phyloP scores from a whole-genome alignment of 305 asterid genomes.

The Salvia sclarea region DNA sequence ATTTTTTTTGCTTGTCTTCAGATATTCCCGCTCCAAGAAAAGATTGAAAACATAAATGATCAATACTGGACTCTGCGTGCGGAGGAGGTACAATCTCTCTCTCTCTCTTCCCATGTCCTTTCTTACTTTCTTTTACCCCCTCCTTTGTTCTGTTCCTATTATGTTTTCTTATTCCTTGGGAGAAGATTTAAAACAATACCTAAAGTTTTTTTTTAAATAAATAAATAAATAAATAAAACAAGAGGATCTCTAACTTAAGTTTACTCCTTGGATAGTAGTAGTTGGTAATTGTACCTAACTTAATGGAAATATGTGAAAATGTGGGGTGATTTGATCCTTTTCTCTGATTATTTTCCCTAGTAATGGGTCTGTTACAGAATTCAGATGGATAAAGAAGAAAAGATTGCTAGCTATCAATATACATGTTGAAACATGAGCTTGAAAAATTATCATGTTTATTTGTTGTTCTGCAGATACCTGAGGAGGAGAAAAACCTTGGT shows the following conservation, averaged over 20 bases:
- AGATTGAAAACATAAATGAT: slow-evolving; percentile 61
- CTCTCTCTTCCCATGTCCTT: not conserved
- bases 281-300: not conserved
- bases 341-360: not conserved
- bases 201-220: no score
- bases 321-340: slow-evolving; percentile 5
- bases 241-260: no score
- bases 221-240: no score
- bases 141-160: not conserved
- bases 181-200: no score
- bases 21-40: slow-evolving; percentile 53
- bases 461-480: slow-evolving; percentile 44
- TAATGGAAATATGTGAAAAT: not conserved
- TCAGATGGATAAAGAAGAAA: not conserved
- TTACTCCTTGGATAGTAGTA: not conserved
- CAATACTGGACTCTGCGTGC: slow-evolving; percentile 63
- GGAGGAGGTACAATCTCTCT: slow-evolving; percentile 43
- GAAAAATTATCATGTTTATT: not conserved
- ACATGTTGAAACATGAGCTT: not conserved
- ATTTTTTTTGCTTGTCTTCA: slow-evolving; percentile 33
- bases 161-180: not conserved
- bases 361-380: slow-evolving; percentile 5
- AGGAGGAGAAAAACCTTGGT: slow-evolving; percentile 52
- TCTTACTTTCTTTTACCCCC: not conserved
- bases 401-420: not conserved